A percentile compares a stretch with the other conserved stretches of the same genome.
Conservation (phyloP, 768 basidiomycete species). For the Mycena galopus region DNA sequence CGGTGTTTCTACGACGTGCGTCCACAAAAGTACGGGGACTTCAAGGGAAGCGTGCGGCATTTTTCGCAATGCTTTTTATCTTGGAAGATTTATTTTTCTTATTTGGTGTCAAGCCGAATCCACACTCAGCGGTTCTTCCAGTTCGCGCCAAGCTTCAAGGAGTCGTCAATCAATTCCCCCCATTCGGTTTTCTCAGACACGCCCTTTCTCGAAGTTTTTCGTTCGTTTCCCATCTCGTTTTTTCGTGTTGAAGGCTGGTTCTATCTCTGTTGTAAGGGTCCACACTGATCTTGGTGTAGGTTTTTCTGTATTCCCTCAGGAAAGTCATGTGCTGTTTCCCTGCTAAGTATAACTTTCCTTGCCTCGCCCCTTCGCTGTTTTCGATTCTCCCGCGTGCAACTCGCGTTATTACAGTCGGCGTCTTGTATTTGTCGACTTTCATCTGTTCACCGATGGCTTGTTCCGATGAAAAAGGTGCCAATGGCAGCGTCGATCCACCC, state of each 20-base stretch:
- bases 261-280: not conserved
- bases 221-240: not conserved
- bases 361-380: slow-evolving; percentile 19
- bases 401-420: not conserved
- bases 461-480: slow-evolving; percentile 48
- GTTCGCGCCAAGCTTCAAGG: not conserved
- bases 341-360: slow-evolving; percentile 30
- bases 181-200: not conserved
- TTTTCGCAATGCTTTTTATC: no score
- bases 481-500: slow-evolving; percentile 46
- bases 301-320: slow-evolving; percentile 11
- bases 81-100: no score
- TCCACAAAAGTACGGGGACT: slow-evolving; percentile 44
- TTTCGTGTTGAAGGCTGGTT: not conserved
- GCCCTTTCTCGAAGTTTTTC: not conserved
- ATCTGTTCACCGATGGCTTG: slow-evolving; percentile 46
- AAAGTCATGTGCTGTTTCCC: slow-evolving; percentile 27
- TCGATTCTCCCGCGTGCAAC: not conserved
- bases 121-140: not conserved
- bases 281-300: slow-evolving; percentile 8
- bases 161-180: not conserved
- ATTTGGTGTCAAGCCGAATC: not conserved
- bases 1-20: no score
- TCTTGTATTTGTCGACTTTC: slow-evolving; percentile 23
- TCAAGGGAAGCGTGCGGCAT: slow-evolving; percentile 25